Percentiles rank a stretch among this genome's conserved stretches.
phyloP scores from a whole-genome alignment of 2,329 filamentous ascomycete genomes.

The Fusarium camptoceras region DNA sequence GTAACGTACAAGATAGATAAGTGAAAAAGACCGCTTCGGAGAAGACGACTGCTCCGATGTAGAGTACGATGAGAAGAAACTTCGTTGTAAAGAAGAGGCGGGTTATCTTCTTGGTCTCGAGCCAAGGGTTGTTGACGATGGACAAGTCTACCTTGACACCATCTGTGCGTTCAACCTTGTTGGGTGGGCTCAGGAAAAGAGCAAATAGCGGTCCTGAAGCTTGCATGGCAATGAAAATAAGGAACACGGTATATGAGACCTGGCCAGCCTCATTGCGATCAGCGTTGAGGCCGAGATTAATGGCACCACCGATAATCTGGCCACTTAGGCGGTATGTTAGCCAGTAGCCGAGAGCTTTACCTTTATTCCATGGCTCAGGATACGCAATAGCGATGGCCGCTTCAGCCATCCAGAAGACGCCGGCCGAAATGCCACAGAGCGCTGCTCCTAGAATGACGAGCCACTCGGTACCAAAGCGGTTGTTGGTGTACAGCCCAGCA shows the following conservation, averaged over 20 bases:
- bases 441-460: constrained; percentile 75
- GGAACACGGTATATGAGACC: constrained; percentile 76
- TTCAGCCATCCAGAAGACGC: constrained; percentile 81
- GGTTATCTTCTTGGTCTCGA: constrained; percentile 70
- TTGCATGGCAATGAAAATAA: constrained; percentile 78
- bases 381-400: constrained; percentile 79
- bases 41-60: constrained; percentile 78
- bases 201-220: constrained; percentile 73
- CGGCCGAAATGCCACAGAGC: constrained; percentile 76
- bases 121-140: constrained; percentile 66
- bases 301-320: constrained; percentile 77
- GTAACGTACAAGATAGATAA: constrained; percentile 59
- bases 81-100: constrained; percentile 69
- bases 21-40: constrained; percentile 79
- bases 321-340: constrained; percentile 68
- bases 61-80: constrained; percentile 73
- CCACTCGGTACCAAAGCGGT: constrained; percentile 76
- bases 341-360: constrained; percentile 76
- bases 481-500: constrained; percentile 78
- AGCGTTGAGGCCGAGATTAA: constrained; percentile 76
- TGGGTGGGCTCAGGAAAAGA: constrained; percentile 70
- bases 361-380: constrained; percentile 75
- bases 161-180: constrained; percentile 72
- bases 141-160: constrained; percentile 70
- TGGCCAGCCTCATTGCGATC: constrained; percentile 68